Percentiles rank a stretch among this genome's conserved stretches.
phyloP scores from a whole-genome alignment of 768 basidiomycete genomes.

The Psilocybe tampanensis region DNA sequence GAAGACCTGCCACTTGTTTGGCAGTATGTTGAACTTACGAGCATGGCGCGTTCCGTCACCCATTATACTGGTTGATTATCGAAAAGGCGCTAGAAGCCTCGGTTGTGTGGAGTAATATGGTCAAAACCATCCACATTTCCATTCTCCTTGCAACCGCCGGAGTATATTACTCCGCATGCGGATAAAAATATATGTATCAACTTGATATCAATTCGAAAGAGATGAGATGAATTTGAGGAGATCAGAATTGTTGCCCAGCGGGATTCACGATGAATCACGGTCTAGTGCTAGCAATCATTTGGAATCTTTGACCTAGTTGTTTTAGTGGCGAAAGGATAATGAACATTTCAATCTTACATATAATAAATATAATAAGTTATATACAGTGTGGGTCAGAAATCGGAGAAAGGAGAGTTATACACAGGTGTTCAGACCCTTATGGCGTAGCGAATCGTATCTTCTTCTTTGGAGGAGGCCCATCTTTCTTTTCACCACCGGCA shows the following conservation, averaged over 20 bases:
- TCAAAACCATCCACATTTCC: background rate
- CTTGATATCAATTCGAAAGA: too few species aligned
- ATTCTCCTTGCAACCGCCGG: constrained; percentile 7
- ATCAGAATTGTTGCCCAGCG: too few species aligned
- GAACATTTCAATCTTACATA: too few species aligned
- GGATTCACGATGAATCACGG: too few species aligned
- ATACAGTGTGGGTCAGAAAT: too few species aligned
- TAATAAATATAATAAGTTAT: too few species aligned
- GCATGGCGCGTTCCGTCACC: constrained; percentile 15
- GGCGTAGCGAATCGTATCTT: constrained; percentile 19
- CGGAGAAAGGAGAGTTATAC: background rate
- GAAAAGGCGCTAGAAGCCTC: constrained; percentile 19
- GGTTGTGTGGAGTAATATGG: constrained; percentile 1
- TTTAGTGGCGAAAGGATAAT: too few species aligned
- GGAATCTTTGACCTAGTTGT: too few species aligned
- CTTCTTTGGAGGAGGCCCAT: constrained; percentile 14
- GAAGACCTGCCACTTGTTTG: constrained; percentile 13
- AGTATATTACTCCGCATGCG: background rate
- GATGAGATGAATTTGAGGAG: too few species aligned
- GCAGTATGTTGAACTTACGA: constrained; percentile 3
- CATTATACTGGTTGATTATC: constrained; percentile 17
- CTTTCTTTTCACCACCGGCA: background rate
- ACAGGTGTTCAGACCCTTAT: background rate
- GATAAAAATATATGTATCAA: too few species aligned
- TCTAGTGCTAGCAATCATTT: too few species aligned